These are phyloP conservation scores for Candida labiduridarum DNA, from an alignment of 1,139 yeast genomes.

Conservation along the genomic window DNA sequence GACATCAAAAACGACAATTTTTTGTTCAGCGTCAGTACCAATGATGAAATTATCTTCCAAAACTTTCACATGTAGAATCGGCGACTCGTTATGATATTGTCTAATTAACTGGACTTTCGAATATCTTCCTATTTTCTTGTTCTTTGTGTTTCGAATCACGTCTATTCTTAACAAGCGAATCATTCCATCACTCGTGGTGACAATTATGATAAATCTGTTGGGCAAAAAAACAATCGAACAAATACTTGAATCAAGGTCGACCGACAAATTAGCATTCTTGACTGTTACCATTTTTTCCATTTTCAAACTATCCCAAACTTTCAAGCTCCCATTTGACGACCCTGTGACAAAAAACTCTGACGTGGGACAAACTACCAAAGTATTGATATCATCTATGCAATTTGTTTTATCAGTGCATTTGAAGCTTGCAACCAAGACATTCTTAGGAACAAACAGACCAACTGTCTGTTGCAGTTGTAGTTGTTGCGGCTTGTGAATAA, in stretches of 20 bases:
- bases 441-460: constrained; percentile 31
- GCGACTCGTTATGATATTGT: constrained; percentile 25
- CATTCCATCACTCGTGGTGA: constrained; percentile 66
- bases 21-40: constrained; percentile 56
- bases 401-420: constrained; percentile 23
- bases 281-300: constrained; percentile 68
- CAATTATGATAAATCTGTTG: constrained; percentile 66
- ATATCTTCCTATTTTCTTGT: constrained; percentile 34
- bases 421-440: constrained; percentile 59
- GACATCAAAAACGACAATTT: constrained; percentile 60
- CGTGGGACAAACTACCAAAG: constrained; percentile 62
- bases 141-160: constrained; percentile 39
- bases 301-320: constrained; percentile 75
- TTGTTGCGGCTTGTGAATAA: constrained; percentile 2
- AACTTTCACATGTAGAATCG: neutral
- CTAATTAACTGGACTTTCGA: constrained; percentile 46
- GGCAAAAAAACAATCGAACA: constrained; percentile 55
- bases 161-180: constrained; percentile 62
- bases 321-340: constrained; percentile 69
- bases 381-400: constrained; percentile 45
- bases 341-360: constrained; percentile 75
- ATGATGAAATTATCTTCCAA: constrained; percentile 47
- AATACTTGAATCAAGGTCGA: constrained; percentile 51
- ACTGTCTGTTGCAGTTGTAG: neutral
- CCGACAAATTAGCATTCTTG: constrained; percentile 51